These are phyloP conservation scores for Pleurotus cornucopiae DNA, from an alignment of 768 basidiomycete species.

Conservation along the genomic window DNA sequence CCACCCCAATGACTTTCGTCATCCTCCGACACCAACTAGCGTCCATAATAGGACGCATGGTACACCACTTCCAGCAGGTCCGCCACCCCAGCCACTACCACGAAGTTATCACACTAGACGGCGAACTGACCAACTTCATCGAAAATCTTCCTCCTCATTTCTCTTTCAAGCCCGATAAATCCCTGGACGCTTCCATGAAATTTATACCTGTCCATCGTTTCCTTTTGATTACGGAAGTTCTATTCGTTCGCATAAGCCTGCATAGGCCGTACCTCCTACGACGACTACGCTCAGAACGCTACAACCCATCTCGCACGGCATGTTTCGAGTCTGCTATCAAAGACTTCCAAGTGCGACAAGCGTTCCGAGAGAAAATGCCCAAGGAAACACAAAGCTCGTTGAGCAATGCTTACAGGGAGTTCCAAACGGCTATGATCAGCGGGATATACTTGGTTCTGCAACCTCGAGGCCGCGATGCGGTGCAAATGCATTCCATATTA, in stretches of 20 bases:
- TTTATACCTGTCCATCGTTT: slow-evolving; percentile 84
- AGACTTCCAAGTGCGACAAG: slow-evolving; percentile 76
- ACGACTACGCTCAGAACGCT: slow-evolving; percentile 74
- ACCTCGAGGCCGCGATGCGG: slow-evolving; percentile 65
- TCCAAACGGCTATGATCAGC: slow-evolving; percentile 86
- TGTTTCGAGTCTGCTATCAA: slow-evolving; percentile 90
- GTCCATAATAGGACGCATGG: slow-evolving; percentile 82
- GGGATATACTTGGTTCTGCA: slow-evolving; percentile 83
- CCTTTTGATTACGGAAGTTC: slow-evolving; percentile 83
- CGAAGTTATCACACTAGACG: slow-evolving; percentile 79
- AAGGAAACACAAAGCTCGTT: slow-evolving; percentile 66
- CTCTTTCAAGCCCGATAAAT: slow-evolving; percentile 69
- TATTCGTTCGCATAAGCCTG: slow-evolving; percentile 79
- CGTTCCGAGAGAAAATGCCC: slow-evolving; percentile 57
- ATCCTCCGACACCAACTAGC: slow-evolving; percentile 83
- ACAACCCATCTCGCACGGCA: slow-evolving; percentile 73
- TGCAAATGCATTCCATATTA: slow-evolving; percentile 73
- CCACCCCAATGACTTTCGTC: slow-evolving; percentile 84
- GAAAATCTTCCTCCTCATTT: slow-evolving; percentile 76
- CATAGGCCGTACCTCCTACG: slow-evolving; percentile 88
- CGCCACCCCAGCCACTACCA: slow-evolving; percentile 74
- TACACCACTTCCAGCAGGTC: slow-evolving; percentile 90
- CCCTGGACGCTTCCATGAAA: slow-evolving; percentile 59
- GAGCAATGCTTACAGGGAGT: slow-evolving; percentile 81
- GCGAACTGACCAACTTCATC: slow-evolving; percentile 77